These are phyloP conservation scores for Hypholoma sublateritium DNA, from an alignment of 768 basidiomycete species.

Conservation along the genomic window DNA sequence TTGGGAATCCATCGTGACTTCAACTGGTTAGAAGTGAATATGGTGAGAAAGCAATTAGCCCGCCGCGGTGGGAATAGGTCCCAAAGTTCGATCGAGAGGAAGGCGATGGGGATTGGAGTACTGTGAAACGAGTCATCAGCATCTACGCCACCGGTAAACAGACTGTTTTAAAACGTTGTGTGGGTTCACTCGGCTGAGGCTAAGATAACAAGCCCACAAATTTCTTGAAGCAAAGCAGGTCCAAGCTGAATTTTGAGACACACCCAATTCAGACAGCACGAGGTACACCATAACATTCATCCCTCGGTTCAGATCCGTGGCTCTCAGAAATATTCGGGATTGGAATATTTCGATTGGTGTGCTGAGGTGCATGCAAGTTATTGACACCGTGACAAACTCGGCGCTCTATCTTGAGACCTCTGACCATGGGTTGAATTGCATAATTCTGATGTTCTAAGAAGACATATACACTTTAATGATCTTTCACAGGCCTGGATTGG, in stretches of 20 bases:
- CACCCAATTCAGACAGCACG: too few relatives aligned
- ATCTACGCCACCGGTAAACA: not conserved
- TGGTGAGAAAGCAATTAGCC: not conserved
- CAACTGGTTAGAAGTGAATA: slow-evolving; percentile 1
- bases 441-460: slow-evolving; percentile 10
- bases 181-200: not conserved
- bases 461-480: slow-evolving; percentile 4
- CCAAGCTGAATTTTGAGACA: too few relatives aligned
- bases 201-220: too few relatives aligned
- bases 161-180: not conserved
- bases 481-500: slow-evolving; percentile 2
- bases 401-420: slow-evolving; percentile 3
- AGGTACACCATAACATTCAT: too few relatives aligned
- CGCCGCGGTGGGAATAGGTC: not conserved
- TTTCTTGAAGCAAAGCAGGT: too few relatives aligned
- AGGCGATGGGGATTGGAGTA: not conserved
- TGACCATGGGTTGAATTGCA: slow-evolving; percentile 5
- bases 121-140: not conserved
- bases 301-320: too few relatives aligned
- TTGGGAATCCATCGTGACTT: slow-evolving; percentile 6
- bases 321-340: not conserved
- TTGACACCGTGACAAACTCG: not conserved
- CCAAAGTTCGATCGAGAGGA: not conserved
- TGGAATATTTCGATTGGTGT: not conserved
- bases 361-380: not conserved